Evolutionary conservation across 1,284 basidiomycete genomes (phyloP), one percentile per base, ranked within the genome.

Genomic region (Cryptococcus sp.): DNA sequence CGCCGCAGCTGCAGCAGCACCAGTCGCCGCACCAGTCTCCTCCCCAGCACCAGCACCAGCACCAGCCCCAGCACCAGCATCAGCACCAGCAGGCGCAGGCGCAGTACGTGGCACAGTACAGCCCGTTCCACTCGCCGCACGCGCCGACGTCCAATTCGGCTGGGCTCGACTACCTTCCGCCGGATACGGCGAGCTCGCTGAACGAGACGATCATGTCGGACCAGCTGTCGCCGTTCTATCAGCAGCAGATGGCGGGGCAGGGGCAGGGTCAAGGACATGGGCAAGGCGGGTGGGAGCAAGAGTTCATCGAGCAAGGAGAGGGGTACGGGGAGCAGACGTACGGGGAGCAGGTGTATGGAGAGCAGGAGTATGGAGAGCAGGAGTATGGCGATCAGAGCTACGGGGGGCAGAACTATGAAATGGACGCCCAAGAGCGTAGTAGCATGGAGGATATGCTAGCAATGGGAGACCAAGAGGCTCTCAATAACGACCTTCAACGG

Each of bases 401-500:
- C 37, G 47, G n/a, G 21, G 47, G 13, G 33, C 11, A 20, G 28
- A 33, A 9, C 21, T 24, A 12, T 16, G 53, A 37, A 13, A 36
- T 20, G 15, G 53, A 47, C 8, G 36, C 28, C 3, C 55, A 50
- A 42, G 24, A 49, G 40, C 28, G 28, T 50, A 28, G 15, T 43
- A 45, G 52, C 5, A 59, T 57, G 36, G 59, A 65, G 4, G 58
- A 58, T 36, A 46, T 52, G 50, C 55, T 59, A 56, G 46, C 43
- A 15, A 48, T 61, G 21, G 63, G 68, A 15, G 66, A 65, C 16
- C 57, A 55, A 46, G 57, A 59, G 12, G 52, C 50, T 11, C 57
- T 66, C 43, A 54, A 66, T 12, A 60, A 68, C 44, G 72, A 71
- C 51, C 48, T 75, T 28, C 67, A 73, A 52, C 52, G 68, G 53